These are phyloP conservation scores for Linum tenue DNA, from an alignment of 345 rosid genomes.

Conservation along the genomic window DNA sequence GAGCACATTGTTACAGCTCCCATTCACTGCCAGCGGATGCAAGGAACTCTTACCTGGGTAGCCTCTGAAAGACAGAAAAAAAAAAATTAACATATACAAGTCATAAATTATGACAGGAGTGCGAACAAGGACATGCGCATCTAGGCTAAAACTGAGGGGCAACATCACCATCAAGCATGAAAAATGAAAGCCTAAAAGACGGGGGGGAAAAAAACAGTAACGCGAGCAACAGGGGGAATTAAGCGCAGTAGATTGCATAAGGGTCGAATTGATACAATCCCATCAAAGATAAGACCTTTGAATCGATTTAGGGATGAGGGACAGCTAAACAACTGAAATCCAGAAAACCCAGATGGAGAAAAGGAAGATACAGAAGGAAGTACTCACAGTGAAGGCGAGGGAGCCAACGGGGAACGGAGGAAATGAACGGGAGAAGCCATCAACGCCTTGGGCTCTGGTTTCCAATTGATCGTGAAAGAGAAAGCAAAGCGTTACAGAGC, in stretches of 20 bases:
- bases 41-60: constrained; percentile 15
- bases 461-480: not conserved
- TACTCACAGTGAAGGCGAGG: not conserved
- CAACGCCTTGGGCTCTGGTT: not conserved
- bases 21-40: constrained; percentile 16
- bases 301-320: not conserved
- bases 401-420: not conserved
- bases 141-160: no score
- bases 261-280: no score
- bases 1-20: constrained; percentile 6
- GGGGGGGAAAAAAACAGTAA: not conserved
- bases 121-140: no score
- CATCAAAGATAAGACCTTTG: not conserved
- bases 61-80: constrained; percentile 12
- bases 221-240: not conserved
- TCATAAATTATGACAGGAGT: not conserved
- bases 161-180: not conserved
- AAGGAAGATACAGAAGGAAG: no score
- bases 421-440: not conserved
- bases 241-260: no score
- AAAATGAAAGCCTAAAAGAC: no score
- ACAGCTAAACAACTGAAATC: no score
- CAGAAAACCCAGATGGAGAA: no score
- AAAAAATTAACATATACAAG: not conserved
- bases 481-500: not conserved